Conservation (phyloP, 257 asterid species). For the Ophiorrhiza pumila region DNA sequence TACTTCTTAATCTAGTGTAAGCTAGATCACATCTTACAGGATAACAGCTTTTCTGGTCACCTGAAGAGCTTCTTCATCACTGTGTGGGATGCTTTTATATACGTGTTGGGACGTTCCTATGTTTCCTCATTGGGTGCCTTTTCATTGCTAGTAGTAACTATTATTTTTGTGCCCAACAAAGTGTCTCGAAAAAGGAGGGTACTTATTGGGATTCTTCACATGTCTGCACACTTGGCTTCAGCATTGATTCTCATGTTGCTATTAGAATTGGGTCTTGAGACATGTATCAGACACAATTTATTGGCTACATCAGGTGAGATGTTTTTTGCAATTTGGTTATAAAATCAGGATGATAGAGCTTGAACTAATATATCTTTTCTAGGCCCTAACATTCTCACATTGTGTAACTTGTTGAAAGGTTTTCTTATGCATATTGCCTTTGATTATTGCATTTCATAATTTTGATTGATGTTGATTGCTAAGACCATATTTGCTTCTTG, state of each 20-base stretch:
- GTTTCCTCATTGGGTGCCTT: conserved; percentile 77
- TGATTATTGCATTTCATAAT: not conserved
- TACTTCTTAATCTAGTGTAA: conserved; percentile 62
- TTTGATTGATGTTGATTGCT: not conserved
- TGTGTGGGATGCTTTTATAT: conserved; percentile 74
- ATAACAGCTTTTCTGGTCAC: conserved; percentile 77
- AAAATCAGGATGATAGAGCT: not conserved
- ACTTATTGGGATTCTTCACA: conserved; percentile 80
- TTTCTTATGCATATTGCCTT: not conserved
- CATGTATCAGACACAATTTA: conserved; percentile 78
- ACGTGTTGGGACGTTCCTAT: conserved; percentile 75
- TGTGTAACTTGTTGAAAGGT: not conserved
- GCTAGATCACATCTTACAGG: conserved; percentile 86
- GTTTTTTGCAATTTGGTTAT: conserved; percentile 2
- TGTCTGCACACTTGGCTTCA: conserved; percentile 85
- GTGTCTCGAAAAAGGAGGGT: conserved; percentile 70
- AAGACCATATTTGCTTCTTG: not conserved
- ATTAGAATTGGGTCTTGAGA: conserved; percentile 87
- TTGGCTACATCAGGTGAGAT: conserved; percentile 80
- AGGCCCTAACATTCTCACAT: not conserved
- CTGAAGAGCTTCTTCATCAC: conserved; percentile 75
- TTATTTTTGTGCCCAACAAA: conserved; percentile 82
- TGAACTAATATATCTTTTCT: not conserved
- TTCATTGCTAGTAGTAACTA: conserved; percentile 57
- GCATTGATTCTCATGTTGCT: conserved; percentile 92